A percentile compares a stretch with the other conserved stretches of the same genome.
These are phyloP conservation scores for Nothophaeocryptopus gaeumannii DNA, from an alignment of 2,329 filamentous ascomycete species.

Conservation along the genomic window DNA sequence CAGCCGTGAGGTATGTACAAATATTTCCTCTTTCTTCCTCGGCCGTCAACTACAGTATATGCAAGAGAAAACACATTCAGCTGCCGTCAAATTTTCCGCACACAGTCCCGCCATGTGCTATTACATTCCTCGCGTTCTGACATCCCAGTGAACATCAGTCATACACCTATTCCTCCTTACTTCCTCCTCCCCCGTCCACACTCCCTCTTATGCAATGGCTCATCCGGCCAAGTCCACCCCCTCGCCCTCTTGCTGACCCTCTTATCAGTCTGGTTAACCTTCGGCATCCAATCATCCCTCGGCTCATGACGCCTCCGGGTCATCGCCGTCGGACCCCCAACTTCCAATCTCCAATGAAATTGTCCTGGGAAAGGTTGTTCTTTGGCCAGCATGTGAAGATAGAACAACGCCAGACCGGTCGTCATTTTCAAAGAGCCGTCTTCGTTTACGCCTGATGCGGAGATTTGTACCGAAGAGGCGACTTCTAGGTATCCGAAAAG, in stretches of 20 bases:
- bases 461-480: slow-evolving; percentile 54
- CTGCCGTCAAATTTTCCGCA: slow-evolving; percentile 5
- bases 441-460: slow-evolving; percentile 34
- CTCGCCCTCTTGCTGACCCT: slow-evolving; percentile 68
- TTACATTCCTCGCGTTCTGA: slow-evolving; percentile 10
- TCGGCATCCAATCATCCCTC: slow-evolving; percentile 74
- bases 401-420: slow-evolving; percentile 73
- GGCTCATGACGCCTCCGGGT: slow-evolving; percentile 67
- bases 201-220: slow-evolving; percentile 69
- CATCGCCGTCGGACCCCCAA: slow-evolving; percentile 71
- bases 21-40: not conserved
- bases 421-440: slow-evolving; percentile 56
- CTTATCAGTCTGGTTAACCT: slow-evolving; percentile 71
- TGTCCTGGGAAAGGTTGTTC: slow-evolving; percentile 60
- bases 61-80: not conserved
- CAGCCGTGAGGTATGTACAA: not conserved
- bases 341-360: slow-evolving; percentile 63
- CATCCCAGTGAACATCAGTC: not conserved
- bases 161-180: slow-evolving; percentile 1
- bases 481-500: slow-evolving; percentile 90
- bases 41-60: not conserved
- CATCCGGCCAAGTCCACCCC: slow-evolving; percentile 75
- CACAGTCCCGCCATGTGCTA: slow-evolving; percentile 20
- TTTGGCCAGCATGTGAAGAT: slow-evolving; percentile 68
- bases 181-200: slow-evolving; percentile 53